Base-by-base conservation (phyloP, 2,329 filamentous ascomycete species). In the Aspergillus ochraceoroseus region DNA sequence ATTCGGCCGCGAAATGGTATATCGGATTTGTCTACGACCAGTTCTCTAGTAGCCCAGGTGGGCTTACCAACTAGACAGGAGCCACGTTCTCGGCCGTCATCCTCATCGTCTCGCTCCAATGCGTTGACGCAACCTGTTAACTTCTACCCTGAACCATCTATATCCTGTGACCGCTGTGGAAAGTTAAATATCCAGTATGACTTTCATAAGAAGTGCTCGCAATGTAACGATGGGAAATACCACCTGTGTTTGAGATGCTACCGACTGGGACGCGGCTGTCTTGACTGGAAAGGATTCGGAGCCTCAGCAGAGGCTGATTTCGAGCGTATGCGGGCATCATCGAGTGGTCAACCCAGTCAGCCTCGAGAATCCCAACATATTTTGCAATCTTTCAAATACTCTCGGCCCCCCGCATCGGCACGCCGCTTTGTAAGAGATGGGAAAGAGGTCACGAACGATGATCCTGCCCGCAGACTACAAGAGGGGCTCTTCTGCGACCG, bases 221-320 rank as follows among this genome's bases (percentile, higher is more conserved):
- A 72, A 34, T 95, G 90, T 62, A 71, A 76, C 11, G 67, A 73
- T 4, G 87, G 86, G 1, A 70, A 77, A 32, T 94, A 83, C 72
- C 83, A 89, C 58, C 70, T 95, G 7, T 96, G 90, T 57, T 66
- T 85, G 2, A 74, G 74, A 48, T 96, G 90, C 67, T 95, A 94
- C 61, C 80, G 87, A 18, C 61, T 70, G 8, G 82, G 83, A 6
- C 77, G 77, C 55, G 89, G 89, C 7, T 96, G 90, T 60, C 72
- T 79, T 12, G 79, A 92, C 59, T 95, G 88, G 87, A 88, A 83
- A 53, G 89, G 90, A 1, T 95, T 95, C 59, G 86, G 86, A 2
- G 74, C 83, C 52, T 75, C 76, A 3, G 87, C 87, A 0, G 77
- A 79, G 67, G 68, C 68, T 31, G 79, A 76, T 45, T 90, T 84